A percentile compares a stretch with the other conserved stretches of the same genome.
Evolutionary conservation across 75 land plant species (phyloP).

Genomic region (Picea sitchensis): DNA sequence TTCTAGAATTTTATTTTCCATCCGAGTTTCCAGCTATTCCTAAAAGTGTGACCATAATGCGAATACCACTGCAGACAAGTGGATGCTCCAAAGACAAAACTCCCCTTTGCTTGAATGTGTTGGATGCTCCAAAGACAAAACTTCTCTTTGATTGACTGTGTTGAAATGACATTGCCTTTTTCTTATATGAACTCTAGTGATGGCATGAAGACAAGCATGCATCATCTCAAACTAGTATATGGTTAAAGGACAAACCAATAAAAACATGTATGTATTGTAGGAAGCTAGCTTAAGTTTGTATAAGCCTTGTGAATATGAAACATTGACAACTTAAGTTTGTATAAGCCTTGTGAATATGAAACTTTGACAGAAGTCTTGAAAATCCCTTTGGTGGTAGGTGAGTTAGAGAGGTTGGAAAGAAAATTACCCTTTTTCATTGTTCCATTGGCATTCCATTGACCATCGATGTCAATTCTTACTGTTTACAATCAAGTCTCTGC

Average conservation of each 20-base stretch:
- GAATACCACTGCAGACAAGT: too few relatives aligned
- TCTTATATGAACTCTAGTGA: slow-evolving; percentile 41
- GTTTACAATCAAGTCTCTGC: slow-evolving; percentile 54
- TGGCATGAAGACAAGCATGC: slow-evolving; percentile 28
- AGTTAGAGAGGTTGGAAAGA: slow-evolving; percentile 81
- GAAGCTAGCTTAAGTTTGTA: slow-evolving; percentile 51
- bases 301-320: slow-evolving; percentile 62
- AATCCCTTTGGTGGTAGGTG: slow-evolving; percentile 83
- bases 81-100: too few relatives aligned
- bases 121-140: too few relatives aligned
- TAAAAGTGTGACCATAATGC: too few relatives aligned
- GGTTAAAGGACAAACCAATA: slow-evolving; percentile 67
- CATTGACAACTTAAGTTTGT: slow-evolving; percentile 47
- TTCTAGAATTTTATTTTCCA: too few relatives aligned
- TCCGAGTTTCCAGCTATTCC: too few relatives aligned
- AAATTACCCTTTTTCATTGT: slow-evolving; percentile 60
- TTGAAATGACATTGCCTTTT: too few relatives aligned
- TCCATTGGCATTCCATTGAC: slow-evolving; percentile 48
- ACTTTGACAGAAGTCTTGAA: slow-evolving; percentile 63
- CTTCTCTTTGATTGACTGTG: too few relatives aligned
- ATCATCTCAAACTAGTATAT: slow-evolving; percentile 51
- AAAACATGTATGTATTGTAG: slow-evolving; percentile 89
- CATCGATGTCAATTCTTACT: slow-evolving; percentile 61
- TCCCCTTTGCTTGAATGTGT: too few relatives aligned
- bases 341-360: slow-evolving; percentile 58